Base-by-base conservation (phyloP, 805 yeast species). In the Lipomyces kockii region DNA sequence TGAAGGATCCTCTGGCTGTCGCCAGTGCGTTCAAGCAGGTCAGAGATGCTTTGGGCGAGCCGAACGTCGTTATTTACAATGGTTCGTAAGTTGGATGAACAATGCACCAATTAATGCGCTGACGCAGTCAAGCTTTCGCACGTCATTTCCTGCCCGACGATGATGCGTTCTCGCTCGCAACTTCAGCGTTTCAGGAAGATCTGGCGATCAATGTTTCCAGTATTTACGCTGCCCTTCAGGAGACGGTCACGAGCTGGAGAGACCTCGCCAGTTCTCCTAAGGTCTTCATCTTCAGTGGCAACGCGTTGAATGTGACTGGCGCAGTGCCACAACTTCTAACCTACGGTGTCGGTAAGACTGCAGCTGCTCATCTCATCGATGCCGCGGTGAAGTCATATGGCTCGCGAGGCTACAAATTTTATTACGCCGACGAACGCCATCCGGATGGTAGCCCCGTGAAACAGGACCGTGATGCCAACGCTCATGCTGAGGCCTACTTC, bases 151-250 rank as follows among this genome's bases (percentile, higher is more conserved):
- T 46, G 52, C 52, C 52, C 17, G 52, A 8, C 52, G 52, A 46
- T 46, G 22, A 46, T 12, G 52, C 52, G 7, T 46, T 46, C 52
- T 46, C 52, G 17, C 52, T 46, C 52, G 52, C 52, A 46, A 46
- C 17, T 46, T 46, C 52, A 3, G 4, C 52, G 17, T 46, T 46
- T 12, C 17, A 46, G 22, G 52, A 2, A 14, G 52, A 46, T 46
- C 52, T 46, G 52, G 52, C 52, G 52, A 46, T 46, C 17, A 46
- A 46, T 46, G 52, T 46, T 46, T 46, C 52, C 11, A 46, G 52
- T 46, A 3, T 46, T 12, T 46, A 46, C 12, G 52, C 52, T 46
- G 52, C 52, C 52, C 8, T 46, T 46, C 52, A 46, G 52, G 52
- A 46, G 52, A 12, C 52, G 1, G 52, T 46, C 7, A 4, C 2